These are phyloP conservation scores for Phaeosphaeria sp. DNA, from an alignment of 2,329 filamentous ascomycete genomes.

Conservation along the genomic window DNA sequence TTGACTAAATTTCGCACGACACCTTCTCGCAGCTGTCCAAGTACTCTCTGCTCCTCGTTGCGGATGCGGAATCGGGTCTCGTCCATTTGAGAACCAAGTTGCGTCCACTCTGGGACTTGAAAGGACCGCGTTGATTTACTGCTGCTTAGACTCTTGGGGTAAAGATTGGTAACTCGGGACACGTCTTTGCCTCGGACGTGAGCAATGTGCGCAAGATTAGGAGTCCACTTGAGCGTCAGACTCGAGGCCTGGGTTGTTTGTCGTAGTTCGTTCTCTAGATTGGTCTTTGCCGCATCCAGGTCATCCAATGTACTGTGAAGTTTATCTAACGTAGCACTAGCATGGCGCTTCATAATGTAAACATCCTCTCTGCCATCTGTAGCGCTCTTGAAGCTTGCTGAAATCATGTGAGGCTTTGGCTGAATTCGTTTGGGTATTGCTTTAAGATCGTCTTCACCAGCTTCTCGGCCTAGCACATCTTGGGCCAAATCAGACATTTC, in stretches of 20 bases:
- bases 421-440: conserved; percentile 45
- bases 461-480: conserved; percentile 68
- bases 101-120: conserved; percentile 82
- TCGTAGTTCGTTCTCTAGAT: conserved; percentile 68
- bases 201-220: conserved; percentile 85
- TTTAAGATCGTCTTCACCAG: conserved; percentile 65
- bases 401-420: conserved; percentile 41
- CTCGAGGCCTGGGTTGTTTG: conserved; percentile 58
- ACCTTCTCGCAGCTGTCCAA: conserved; percentile 73
- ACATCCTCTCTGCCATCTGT: conserved; percentile 56
- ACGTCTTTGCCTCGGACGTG: conserved; percentile 84
- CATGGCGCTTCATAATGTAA: conserved; percentile 69
- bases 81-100: conserved; percentile 80
- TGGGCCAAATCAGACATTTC: conserved; percentile 77
- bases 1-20: conserved; percentile 85
- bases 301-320: conserved; percentile 72
- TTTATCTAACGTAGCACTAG: conserved; percentile 68
- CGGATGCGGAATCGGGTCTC: conserved; percentile 78
- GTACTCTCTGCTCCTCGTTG: conserved; percentile 82
- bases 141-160: conserved; percentile 68
- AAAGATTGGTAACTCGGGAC: conserved; percentile 39
- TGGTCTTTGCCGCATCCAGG: conserved; percentile 65
- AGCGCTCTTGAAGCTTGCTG: conserved; percentile 40
- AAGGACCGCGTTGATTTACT: conserved; percentile 87
- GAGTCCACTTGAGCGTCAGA: conserved; percentile 83